These are phyloP conservation scores for Prosopis cineraria DNA, from an alignment of 306 rosid species.

Conservation along the genomic window DNA sequence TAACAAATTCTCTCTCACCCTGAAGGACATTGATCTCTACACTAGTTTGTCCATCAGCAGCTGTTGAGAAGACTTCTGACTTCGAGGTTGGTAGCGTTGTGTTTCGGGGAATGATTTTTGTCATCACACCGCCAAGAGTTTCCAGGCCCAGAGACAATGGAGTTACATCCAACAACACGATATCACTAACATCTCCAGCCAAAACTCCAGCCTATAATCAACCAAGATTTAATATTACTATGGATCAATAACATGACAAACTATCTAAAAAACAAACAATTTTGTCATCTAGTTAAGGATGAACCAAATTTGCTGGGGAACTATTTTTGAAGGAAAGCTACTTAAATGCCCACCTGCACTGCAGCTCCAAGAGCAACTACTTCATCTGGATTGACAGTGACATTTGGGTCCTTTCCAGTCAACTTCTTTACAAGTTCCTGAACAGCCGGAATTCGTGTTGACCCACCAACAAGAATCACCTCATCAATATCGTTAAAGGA, in stretches of 20 bases:
- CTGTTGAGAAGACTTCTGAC: constrained; percentile 93
- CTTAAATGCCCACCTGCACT: constrained; percentile 63
- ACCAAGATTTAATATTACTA: neutral
- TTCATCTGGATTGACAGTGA: constrained; percentile 95
- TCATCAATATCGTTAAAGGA: constrained; percentile 81
- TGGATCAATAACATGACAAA: neutral
- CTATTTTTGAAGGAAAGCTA: neutral
- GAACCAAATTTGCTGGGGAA: neutral
- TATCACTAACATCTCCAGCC: constrained; percentile 91
- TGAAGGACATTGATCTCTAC: constrained; percentile 94
- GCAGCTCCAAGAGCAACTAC: constrained; percentile 97
- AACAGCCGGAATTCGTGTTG: constrained; percentile 93
- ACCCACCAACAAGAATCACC: constrained; percentile 95
- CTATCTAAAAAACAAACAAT: neutral
- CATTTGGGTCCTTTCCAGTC: constrained; percentile 89
- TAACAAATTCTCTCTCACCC: constrained; percentile 91
- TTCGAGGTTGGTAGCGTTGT: constrained; percentile 97
- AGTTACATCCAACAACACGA: constrained; percentile 85
- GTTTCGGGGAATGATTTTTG: constrained; percentile 93
- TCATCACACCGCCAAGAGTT: constrained; percentile 95
- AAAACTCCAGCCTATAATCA: constrained; percentile 79
- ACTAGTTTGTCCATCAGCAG: constrained; percentile 95
- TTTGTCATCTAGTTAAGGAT: neutral
- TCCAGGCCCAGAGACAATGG: constrained; percentile 87
- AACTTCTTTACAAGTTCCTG: constrained; percentile 87